Evolutionary conservation across 352 stramenopile genomes (phyloP), one percentile per base, ranked within the genome.

Genomic region (Globisporangium cederbergense): DNA sequence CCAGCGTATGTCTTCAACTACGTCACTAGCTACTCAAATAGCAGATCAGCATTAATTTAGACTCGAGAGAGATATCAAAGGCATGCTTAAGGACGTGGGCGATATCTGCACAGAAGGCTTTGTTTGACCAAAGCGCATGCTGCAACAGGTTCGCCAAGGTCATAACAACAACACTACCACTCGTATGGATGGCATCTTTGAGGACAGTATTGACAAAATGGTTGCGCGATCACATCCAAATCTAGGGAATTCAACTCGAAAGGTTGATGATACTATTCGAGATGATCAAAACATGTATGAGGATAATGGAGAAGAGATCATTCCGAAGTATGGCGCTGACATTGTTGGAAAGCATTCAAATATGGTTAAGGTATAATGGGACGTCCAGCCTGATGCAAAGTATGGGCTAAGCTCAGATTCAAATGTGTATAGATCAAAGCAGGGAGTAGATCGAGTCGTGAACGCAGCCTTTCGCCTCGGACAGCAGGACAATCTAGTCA

Each of bases 351-450:
- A 54, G n/a, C n/a, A 32, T 32, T 54, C 47, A 25, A 54, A 54
- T 54, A 32, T 32, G 22, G n/a, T 54, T 54, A 20, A 20, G 16
- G 47, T 54, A 28, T 20, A 54, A 25, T 54, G 47, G 20, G 47
- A 54, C 4, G 47, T 54, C 20, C 47, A 54, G 4, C 47, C 47
- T 11, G 47, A 54, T 30, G 47, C 47, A 28, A 54, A 54, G 22
- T 54, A 32, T 32, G 22, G 47, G 30, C n/a, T 25, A 25, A 25
- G 22, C 22, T 25, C 22, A 25, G 1, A 25, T 25, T 53, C 47
- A 53, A 53, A 53, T 32, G n/a, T 53, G n/a, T 53, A 53, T 25
- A n/a, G 47, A 32, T 53, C 47, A 53, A 53, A 53, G n/a, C 47
- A 53, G 28, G 47, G 34, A 25, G 22, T 25, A 25, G 22, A 25